Evolutionary conservation across 805 yeast genomes (phyloP).

Genomic region (Candida methanosorbosa): DNA sequence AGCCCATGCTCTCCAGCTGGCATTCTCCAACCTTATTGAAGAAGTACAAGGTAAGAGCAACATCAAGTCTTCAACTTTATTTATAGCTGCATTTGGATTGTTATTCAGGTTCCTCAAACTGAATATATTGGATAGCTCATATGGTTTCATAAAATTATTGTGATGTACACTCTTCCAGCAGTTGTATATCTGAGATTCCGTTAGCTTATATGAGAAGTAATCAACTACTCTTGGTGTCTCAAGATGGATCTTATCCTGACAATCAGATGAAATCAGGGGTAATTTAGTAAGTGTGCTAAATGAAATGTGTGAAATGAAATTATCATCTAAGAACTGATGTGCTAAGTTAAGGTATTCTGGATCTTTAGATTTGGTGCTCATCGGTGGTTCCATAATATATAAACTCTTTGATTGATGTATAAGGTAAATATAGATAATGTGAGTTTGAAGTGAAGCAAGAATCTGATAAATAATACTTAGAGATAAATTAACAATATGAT

Average conservation of each 20-base stretch:
- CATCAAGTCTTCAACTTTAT: constrained; percentile 24
- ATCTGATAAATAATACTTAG: too few relatives aligned
- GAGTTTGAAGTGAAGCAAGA: too few relatives aligned
- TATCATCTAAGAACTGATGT: constrained; percentile 24
- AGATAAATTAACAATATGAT: too few relatives aligned
- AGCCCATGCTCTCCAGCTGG: constrained; percentile 95
- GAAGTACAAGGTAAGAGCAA: constrained; percentile 26
- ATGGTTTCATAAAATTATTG: constrained; percentile 25
- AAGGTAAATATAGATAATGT: too few relatives aligned
- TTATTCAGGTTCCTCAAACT: constrained; percentile 12
- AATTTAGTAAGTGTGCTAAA: constrained; percentile 12
- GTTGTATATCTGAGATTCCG: constrained; percentile 26
- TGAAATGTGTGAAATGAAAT: constrained; percentile 11
- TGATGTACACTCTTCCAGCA: constrained; percentile 34
- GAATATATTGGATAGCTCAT: constrained; percentile 20
- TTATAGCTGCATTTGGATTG: constrained; percentile 4
- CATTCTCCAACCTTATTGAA: constrained; percentile 55
- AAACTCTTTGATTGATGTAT: too few relatives aligned
- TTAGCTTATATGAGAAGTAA: constrained; percentile 29
- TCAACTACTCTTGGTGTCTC: constrained; percentile 26
- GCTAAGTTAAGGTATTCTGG: constrained; percentile 12
- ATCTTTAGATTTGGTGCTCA: too few relatives aligned
- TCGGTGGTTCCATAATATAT: too few relatives aligned
- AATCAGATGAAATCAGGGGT: constrained; percentile 15
- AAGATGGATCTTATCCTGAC: constrained; percentile 2